Evolutionary conservation across 352 stramenopile genomes (phyloP).

Genomic region (Phytophthora uliginosa): DNA sequence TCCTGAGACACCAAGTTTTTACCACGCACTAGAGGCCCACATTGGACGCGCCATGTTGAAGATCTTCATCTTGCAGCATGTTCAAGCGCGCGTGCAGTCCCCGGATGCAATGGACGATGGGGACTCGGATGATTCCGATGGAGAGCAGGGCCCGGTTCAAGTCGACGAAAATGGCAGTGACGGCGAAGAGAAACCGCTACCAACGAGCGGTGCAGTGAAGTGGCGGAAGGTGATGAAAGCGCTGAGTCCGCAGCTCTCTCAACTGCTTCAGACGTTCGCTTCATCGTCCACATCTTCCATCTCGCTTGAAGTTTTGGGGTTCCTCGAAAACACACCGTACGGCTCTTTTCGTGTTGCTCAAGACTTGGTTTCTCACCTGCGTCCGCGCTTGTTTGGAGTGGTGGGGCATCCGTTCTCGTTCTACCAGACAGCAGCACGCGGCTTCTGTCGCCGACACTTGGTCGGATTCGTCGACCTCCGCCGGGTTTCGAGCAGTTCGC

Average conservation of each 20-base stretch:
- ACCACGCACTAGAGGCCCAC: constrained; percentile 36
- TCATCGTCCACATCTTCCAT: constrained; percentile 24
- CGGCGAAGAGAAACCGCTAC: constrained; percentile 18
- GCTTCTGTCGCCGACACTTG: constrained; percentile 35
- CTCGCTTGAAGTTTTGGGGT: constrained; percentile 34
- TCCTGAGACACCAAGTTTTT: constrained; percentile 38
- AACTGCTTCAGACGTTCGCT: constrained; percentile 42
- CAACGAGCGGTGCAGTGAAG: constrained; percentile 25
- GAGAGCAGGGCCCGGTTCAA: constrained; percentile 38
- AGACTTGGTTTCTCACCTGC: constrained; percentile 30
- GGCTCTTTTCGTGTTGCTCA: constrained; percentile 23
- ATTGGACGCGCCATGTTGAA: constrained; percentile 44
- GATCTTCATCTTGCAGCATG: constrained; percentile 60
- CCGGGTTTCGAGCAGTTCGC: constrained; percentile 21
- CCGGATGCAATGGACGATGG: constrained; percentile 27
- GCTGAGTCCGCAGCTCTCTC: constrained; percentile 40
- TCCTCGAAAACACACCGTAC: constrained; percentile 26
- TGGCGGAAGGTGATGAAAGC: constrained; percentile 33
- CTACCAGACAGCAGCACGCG: constrained; percentile 40
- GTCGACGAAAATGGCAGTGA: constrained; percentile 19
- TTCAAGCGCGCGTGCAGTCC: constrained; percentile 25
- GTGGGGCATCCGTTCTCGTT: constrained; percentile 60
- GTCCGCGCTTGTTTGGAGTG: constrained; percentile 41
- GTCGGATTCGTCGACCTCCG: constrained; percentile 42
- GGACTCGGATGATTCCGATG: constrained; percentile 56